phyloP scores from a whole-genome alignment of 1,284 basidiomycete species.

The Neolentinus lepideus region DNA sequence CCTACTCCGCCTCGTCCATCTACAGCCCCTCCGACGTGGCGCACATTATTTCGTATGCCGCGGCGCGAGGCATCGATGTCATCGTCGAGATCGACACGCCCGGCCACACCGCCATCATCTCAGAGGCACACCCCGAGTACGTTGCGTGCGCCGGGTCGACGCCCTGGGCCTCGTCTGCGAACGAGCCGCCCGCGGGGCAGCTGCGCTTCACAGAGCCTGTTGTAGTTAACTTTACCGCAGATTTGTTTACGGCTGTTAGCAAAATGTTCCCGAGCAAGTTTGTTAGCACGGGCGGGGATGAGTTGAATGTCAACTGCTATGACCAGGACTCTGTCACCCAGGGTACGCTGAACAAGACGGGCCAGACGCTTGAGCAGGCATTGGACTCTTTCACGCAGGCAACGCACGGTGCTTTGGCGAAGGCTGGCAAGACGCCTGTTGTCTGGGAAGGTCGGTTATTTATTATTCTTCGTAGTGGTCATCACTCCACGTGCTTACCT shows the following conservation, averaged over 20 bases:
- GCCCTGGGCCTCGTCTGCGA: slow-evolving; percentile 62
- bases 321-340: slow-evolving; percentile 52
- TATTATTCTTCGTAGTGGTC: slow-evolving; percentile 5
- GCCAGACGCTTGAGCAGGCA: slow-evolving; percentile 55
- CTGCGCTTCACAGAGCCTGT: slow-evolving; percentile 54
- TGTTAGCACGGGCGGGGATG: slow-evolving; percentile 81
- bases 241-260: slow-evolving; percentile 35
- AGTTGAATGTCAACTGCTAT: slow-evolving; percentile 71
- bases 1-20: slow-evolving; percentile 50
- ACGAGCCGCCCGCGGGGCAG: slow-evolving; percentile 79
- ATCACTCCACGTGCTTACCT: neutral
- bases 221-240: slow-evolving; percentile 36
- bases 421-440: slow-evolving; percentile 47
- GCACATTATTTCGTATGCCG: slow-evolving; percentile 67
- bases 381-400: slow-evolving; percentile 53
- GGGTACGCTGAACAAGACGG: slow-evolving; percentile 35
- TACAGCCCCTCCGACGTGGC: slow-evolving; percentile 60
- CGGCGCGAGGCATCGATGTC: slow-evolving; percentile 20
- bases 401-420: slow-evolving; percentile 38
- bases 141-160: slow-evolving; percentile 61
- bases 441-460: slow-evolving; percentile 57
- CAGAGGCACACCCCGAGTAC: slow-evolving; percentile 59
- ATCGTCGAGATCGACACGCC: slow-evolving; percentile 57
- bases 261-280: slow-evolving; percentile 49
- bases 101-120: slow-evolving; percentile 71